These are phyloP conservation scores for Pythium periplocum DNA, from an alignment of 352 stramenopile species.

Conservation along the genomic window DNA sequence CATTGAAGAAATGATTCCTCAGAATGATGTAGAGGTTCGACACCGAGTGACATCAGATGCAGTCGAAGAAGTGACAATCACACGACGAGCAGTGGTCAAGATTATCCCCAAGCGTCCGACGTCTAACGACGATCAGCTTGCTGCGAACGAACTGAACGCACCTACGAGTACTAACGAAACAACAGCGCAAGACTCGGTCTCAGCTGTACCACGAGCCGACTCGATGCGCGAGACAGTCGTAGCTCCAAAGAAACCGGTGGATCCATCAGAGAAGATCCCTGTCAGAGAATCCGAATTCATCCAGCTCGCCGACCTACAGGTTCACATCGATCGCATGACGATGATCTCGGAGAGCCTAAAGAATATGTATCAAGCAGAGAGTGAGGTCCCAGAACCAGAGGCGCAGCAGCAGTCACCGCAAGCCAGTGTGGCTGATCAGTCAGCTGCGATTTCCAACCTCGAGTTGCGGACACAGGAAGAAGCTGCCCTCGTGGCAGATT, in stretches of 20 bases:
- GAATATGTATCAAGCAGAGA: conserved; percentile 27
- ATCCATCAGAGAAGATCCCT: conserved; percentile 12
- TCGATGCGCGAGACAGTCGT: conserved; percentile 16
- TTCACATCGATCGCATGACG: conserved; percentile 74
- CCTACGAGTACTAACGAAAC: too few relatives aligned
- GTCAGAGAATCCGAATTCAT: conserved; percentile 16
- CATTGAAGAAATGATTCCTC: conserved; percentile 47
- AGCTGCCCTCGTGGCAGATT: conserved; percentile 12
- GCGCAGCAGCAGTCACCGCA: conserved; percentile 10
- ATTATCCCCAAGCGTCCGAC: conserved; percentile 11
- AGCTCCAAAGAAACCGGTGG: conserved; percentile 16
- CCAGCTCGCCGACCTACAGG: conserved; percentile 58
- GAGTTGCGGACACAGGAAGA: conserved; percentile 16
- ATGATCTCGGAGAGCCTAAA: conserved; percentile 61
- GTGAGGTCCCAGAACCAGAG: conserved; percentile 37
- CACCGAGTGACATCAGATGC: too few relatives aligned
- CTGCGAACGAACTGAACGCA: too few relatives aligned
- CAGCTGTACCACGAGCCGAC: conserved; percentile 4
- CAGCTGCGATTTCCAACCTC: conserved; percentile 15
- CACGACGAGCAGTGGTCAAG: conserved; percentile 15
- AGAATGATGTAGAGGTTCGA: conserved; percentile 8
- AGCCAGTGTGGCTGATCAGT: conserved; percentile 23
- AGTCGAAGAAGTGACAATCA: conserved; percentile 13
- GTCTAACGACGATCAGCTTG: neutral
- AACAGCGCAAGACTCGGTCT: too few relatives aligned